phyloP scores from a whole-genome alignment of 2,329 filamentous ascomycete genomes.

The Aspergillus intermedius region DNA sequence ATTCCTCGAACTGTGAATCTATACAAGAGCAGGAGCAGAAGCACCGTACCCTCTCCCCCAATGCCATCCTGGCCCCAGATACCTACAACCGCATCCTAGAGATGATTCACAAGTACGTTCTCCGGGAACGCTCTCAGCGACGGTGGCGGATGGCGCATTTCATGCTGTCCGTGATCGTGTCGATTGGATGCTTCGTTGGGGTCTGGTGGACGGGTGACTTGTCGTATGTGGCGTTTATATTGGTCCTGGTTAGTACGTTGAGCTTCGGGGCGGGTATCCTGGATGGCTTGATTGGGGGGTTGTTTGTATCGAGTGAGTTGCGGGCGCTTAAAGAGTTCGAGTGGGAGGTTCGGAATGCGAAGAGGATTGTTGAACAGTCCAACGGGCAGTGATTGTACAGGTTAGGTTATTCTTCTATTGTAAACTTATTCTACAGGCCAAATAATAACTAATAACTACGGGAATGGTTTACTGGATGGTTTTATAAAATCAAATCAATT shows the following conservation, averaged over 20 bases:
- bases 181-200: constrained; percentile 68
- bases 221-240: constrained; percentile 70
- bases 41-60: constrained; percentile 13
- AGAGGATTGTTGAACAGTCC: constrained; percentile 11
- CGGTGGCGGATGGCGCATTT: constrained; percentile 70
- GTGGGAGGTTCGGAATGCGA: constrained; percentile 78
- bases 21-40: not conserved
- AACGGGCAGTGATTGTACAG: not conserved
- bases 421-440: not conserved
- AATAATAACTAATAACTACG: not conserved
- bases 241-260: constrained; percentile 74
- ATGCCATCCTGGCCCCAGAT: constrained; percentile 36
- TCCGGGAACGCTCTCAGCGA: constrained; percentile 66
- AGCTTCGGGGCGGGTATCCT: constrained; percentile 68
- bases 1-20: not conserved
- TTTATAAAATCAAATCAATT: not conserved
- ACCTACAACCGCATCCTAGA: constrained; percentile 67
- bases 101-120: constrained; percentile 61
- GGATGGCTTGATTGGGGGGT: constrained; percentile 75
- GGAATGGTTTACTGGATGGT: too few relatives aligned
- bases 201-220: constrained; percentile 68
- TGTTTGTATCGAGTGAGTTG: constrained; percentile 82
- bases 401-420: too few relatives aligned
- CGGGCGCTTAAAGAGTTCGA: constrained; percentile 82
- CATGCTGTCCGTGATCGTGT: constrained; percentile 57